Conservation (phyloP, 2,329 filamentous ascomycete genomes). For the Epichloe coenophiala region DNA sequence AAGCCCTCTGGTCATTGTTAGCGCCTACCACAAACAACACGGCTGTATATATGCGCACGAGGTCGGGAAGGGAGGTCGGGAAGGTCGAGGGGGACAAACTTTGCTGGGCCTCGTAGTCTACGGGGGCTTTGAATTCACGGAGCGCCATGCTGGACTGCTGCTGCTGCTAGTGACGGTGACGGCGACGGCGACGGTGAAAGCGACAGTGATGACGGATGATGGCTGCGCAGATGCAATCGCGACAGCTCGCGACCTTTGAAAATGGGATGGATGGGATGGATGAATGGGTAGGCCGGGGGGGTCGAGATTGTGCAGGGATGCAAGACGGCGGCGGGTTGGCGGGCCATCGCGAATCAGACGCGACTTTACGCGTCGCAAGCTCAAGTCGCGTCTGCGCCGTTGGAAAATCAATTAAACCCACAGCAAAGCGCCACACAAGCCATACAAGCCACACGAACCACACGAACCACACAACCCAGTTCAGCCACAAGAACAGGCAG, state of each 20-base stretch:
- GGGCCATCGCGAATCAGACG: constrained; percentile 10
- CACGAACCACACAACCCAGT: no score
- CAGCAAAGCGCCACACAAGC: no score
- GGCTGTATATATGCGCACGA: neutral
- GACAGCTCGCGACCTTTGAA: constrained; percentile 10
- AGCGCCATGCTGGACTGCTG: constrained; percentile 57
- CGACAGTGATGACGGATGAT: neutral
- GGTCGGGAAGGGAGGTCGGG: no score
- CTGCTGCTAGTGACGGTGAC: neutral
- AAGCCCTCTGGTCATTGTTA: constrained; percentile 48
- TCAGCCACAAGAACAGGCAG: neutral
- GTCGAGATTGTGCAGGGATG: constrained; percentile 11
- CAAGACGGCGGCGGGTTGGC: neutral
- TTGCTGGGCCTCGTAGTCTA: constrained; percentile 82
- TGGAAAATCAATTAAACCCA: constrained; percentile 9
- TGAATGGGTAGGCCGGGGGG: constrained; percentile 18
- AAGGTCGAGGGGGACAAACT: constrained; percentile 33
- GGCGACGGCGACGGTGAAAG: neutral
- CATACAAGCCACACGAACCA: no score
- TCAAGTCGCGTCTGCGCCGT: constrained; percentile 11
- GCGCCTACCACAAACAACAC: neutral
- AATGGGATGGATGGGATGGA: neutral
- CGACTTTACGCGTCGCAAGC: constrained; percentile 20
- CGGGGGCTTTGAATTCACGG: constrained; percentile 60
- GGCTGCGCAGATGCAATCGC: neutral